Evolutionary conservation across 148 eudicot species (phyloP).

Genomic region (Suaeda aralocaspica): DNA sequence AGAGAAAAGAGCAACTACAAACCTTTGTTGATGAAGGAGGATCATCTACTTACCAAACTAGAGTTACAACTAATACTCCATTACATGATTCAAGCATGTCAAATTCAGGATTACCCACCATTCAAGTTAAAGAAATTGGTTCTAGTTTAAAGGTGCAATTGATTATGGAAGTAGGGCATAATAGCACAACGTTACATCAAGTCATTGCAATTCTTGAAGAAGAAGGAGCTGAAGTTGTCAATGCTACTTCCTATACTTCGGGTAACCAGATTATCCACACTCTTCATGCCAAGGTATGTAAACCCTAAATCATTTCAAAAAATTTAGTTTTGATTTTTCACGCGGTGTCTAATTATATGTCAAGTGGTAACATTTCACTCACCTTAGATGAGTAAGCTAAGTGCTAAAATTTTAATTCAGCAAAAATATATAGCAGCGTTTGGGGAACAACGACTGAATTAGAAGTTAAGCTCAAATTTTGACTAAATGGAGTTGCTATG

Average conservation of each 20-base stretch:
- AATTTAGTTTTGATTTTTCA: no score
- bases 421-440: no score
- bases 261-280: conserved; percentile 29
- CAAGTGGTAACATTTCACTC: no score
- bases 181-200: conserved; percentile 21
- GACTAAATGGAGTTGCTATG: no score
- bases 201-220: conserved; percentile 36
- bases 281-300: conserved; percentile 38
- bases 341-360: no score
- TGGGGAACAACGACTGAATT: no score
- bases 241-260: conserved; percentile 13
- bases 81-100: background rate
- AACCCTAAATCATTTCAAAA: no score
- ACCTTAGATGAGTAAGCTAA: no score
- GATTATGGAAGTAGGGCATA: conserved; percentile 10
- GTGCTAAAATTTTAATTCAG: no score
- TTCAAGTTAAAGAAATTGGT: conserved; percentile 36
- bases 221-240: conserved; percentile 45
- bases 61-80: no score
- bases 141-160: conserved; percentile 30
- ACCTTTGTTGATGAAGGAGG: conserved; percentile 6
- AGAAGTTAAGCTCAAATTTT: no score
- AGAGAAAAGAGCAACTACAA: conserved; percentile 18
- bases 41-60: background rate
- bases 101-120: conserved; percentile 9